A percentile compares a stretch with the other conserved stretches of the same genome.
phyloP scores from a whole-genome alignment of 441 rosid species.

The Croton setiger region DNA sequence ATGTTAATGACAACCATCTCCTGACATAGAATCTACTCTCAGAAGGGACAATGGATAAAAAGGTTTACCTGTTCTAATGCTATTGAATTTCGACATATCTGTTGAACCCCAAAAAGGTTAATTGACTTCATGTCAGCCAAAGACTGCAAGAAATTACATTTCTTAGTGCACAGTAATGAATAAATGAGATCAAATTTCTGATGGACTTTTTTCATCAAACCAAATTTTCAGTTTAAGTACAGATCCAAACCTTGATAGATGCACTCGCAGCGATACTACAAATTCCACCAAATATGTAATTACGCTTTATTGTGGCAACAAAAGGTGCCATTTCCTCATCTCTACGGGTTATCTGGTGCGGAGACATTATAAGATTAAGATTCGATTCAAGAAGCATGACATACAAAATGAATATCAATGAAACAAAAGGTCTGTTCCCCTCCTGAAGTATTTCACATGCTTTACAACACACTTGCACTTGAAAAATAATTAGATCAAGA shows the following conservation, averaged over 20 bases:
- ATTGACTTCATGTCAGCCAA: constrained; percentile 78
- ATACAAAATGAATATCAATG: background rate
- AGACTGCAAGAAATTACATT: constrained; percentile 45
- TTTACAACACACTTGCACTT: background rate
- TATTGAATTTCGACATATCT: constrained; percentile 90
- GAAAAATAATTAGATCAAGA: background rate
- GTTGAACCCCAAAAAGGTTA: constrained; percentile 99
- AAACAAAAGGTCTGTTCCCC: background rate
- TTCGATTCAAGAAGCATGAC: background rate
- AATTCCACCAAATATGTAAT: constrained; percentile 96
- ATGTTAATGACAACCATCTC: background rate
- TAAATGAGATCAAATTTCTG: background rate
- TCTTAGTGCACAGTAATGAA: constrained; percentile 14
- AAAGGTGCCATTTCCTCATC: constrained; percentile 98
- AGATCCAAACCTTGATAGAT: constrained; percentile 70
- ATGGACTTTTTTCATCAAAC: constrained; percentile 5
- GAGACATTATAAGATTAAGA: background rate
- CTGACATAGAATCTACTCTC: background rate
- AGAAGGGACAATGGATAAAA: constrained; percentile 1
- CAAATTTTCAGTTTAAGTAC: constrained; percentile 11
- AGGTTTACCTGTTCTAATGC: constrained; percentile 87
- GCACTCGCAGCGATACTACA: constrained; percentile 81
- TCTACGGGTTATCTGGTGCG: constrained; percentile 72
- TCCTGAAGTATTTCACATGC: background rate
- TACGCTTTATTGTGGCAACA: constrained; percentile 63